These are phyloP conservation scores for Cerioporus squamosus DNA, from an alignment of 1,284 basidiomycete genomes.

Conservation along the genomic window DNA sequence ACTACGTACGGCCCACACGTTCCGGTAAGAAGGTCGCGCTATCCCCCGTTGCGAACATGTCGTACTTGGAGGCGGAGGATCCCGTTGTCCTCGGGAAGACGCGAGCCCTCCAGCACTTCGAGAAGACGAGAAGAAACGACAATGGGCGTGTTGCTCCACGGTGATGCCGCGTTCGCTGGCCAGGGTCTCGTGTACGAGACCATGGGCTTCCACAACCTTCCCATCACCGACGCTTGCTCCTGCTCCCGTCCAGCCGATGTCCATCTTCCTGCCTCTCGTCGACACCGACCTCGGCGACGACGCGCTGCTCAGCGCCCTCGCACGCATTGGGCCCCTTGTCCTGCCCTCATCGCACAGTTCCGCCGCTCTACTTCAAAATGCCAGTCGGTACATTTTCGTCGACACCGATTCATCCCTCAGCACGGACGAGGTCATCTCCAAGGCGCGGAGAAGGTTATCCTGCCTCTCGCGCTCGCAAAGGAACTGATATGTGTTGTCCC, in stretches of 20 bases:
- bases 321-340: conserved; percentile 79
- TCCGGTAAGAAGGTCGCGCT: conserved; percentile 98
- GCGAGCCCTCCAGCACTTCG: conserved; percentile 94
- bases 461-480: conserved; percentile 68
- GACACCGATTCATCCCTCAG: conserved; percentile 53
- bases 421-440: conserved; percentile 62
- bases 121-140: conserved; percentile 85
- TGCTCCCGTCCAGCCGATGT: conserved; percentile 40
- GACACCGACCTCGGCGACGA: conserved; percentile 46
- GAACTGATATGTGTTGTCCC: conserved; percentile 74
- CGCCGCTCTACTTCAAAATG: conserved; percentile 36
- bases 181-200: conserved; percentile 99
- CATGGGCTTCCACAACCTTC: conserved; percentile 97
- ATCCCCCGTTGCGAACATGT: conserved; percentile 98
- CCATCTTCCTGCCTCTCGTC: conserved; percentile 65
- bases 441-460: conserved; percentile 79
- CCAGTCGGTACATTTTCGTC: conserved; percentile 56
- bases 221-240: conserved; percentile 45
- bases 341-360: conserved; percentile 45
- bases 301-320: conserved; percentile 62
- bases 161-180: conserved; percentile 98
- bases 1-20: conserved; percentile 98
- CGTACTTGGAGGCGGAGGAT: conserved; percentile 97
- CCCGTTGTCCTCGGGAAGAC: conserved; percentile 99
- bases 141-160: conserved; percentile 96